Conservation (phyloP, 768 basidiomycete species). For the Pleurotus citrinopileatus region DNA sequence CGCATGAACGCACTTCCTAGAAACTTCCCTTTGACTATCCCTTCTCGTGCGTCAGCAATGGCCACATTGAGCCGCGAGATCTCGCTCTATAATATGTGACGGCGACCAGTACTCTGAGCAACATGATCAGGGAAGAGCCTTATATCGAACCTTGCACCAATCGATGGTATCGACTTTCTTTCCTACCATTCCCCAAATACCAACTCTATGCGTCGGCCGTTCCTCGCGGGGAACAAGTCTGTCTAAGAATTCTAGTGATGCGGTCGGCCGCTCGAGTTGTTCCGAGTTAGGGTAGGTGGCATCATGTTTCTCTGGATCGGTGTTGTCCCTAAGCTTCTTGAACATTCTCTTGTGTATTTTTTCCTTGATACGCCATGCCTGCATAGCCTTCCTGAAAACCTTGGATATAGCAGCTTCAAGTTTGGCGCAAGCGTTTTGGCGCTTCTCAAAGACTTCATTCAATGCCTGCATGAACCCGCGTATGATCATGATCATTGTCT, state of each 20-base stretch:
- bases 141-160: slow-evolving; percentile 39
- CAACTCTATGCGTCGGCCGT: slow-evolving; percentile 52
- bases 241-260: slow-evolving; percentile 37
- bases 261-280: slow-evolving; percentile 19
- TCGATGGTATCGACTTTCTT: slow-evolving; percentile 66
- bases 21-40: slow-evolving; percentile 40
- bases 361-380: slow-evolving; percentile 38
- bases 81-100: slow-evolving; percentile 40
- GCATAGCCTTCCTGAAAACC: slow-evolving; percentile 39
- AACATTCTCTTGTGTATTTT: slow-evolving; percentile 30
- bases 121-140: neutral
- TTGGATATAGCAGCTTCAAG: slow-evolving; percentile 57
- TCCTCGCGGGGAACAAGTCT: slow-evolving; percentile 48
- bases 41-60: slow-evolving; percentile 38
- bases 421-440: slow-evolving; percentile 45
- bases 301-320: slow-evolving; percentile 25
- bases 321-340: slow-evolving; percentile 17
- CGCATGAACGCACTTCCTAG: slow-evolving; percentile 60
- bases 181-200: slow-evolving; percentile 49
- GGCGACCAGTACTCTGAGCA: neutral
- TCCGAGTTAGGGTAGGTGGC: neutral
- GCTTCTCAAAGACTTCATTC: slow-evolving; percentile 39
- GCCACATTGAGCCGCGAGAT: slow-evolving; percentile 42
- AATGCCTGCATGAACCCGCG: slow-evolving; percentile 20
- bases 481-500: neutral